Evolutionary conservation across 2,329 filamentous ascomycete genomes (phyloP).

Genomic region (Hawksworthiomyces lignivorus): DNA sequence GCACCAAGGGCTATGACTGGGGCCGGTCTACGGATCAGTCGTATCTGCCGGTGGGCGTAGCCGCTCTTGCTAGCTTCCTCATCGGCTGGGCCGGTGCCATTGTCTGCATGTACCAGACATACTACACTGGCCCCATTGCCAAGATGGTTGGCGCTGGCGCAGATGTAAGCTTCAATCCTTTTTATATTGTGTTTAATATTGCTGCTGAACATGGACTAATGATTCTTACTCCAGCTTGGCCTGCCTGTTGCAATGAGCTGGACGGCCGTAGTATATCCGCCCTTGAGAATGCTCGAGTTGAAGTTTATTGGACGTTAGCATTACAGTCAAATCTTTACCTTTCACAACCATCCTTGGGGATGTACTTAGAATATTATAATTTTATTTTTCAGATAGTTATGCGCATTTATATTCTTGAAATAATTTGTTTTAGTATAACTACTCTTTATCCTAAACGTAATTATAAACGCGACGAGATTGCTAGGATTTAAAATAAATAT

Average conservation of each 20-base stretch:
- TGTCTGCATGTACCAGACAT: conserved; percentile 61
- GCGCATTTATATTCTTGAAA: too few species aligned
- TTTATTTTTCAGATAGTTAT: too few species aligned
- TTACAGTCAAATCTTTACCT: too few species aligned
- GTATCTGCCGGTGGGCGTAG: conserved; percentile 54
- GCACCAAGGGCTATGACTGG: conserved; percentile 49
- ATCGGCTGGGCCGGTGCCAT: conserved; percentile 59
- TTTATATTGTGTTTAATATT: too few species aligned
- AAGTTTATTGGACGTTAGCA: conserved; percentile 11
- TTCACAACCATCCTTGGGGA: too few species aligned
- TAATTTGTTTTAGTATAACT: too few species aligned
- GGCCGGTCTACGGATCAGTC: conserved; percentile 49
- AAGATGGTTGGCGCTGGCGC: conserved; percentile 16
- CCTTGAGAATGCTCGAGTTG: conserved; percentile 18
- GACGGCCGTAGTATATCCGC: conserved; percentile 17
- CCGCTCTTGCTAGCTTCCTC: conserved; percentile 53
- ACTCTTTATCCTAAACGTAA: too few species aligned
- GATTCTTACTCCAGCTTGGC: conserved; percentile 16
- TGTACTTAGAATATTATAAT: too few species aligned
- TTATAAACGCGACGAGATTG: too few species aligned
- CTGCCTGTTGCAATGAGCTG: conserved; percentile 19
- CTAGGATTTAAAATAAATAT: too few species aligned
- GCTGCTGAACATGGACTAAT: too few species aligned
- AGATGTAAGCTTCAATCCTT: conserved; percentile 5
- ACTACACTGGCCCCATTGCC: conserved; percentile 53